These are phyloP conservation scores for Yamadazyma membranifaciens DNA, from an alignment of 1,139 yeast species.

Conservation along the genomic window DNA sequence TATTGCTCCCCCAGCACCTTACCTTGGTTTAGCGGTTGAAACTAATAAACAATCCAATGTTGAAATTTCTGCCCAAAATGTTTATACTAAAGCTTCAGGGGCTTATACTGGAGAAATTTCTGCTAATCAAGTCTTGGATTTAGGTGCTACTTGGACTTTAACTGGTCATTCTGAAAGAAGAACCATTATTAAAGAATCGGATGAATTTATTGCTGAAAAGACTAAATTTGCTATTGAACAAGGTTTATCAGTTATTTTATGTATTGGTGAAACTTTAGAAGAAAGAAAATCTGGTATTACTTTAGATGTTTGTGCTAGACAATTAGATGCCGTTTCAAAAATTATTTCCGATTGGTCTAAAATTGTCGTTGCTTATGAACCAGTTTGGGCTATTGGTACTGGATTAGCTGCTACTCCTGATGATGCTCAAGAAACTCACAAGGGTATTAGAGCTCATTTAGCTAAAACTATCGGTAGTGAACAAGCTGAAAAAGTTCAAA, in stretches of 20 bases:
- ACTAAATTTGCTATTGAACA: slow-evolving; percentile 89
- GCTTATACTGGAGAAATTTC: slow-evolving; percentile 98
- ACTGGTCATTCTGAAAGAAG: slow-evolving; percentile 99
- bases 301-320: slow-evolving; percentile 82
- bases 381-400: slow-evolving; percentile 99
- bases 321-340: slow-evolving; percentile 84
- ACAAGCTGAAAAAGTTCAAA: slow-evolving; percentile 77
- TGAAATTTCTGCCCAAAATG: slow-evolving; percentile 85
- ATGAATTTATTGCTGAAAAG: slow-evolving; percentile 91
- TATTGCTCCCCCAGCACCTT: slow-evolving; percentile 94
- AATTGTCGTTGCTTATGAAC: slow-evolving; percentile 97
- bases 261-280: slow-evolving; percentile 96
- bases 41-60: slow-evolving; percentile 71
- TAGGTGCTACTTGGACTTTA: slow-evolving; percentile 92
- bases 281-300: slow-evolving; percentile 91
- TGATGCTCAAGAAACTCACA: slow-evolving; percentile 95
- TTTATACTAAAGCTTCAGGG: slow-evolving; percentile 84
- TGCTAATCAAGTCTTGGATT: slow-evolving; percentile 84
- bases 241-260: slow-evolving; percentile 86
- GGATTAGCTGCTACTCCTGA: slow-evolving; percentile 99
- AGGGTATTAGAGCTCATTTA: slow-evolving; percentile 81
- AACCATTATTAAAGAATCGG: slow-evolving; percentile 85
- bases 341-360: slow-evolving; percentile 87
- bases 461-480: slow-evolving; percentile 72
- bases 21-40: slow-evolving; percentile 74